Percentiles rank a stretch among this genome's conserved stretches.
These are phyloP conservation scores for Syzygium malaccense DNA, from an alignment of 441 rosid species.

Conservation along the genomic window DNA sequence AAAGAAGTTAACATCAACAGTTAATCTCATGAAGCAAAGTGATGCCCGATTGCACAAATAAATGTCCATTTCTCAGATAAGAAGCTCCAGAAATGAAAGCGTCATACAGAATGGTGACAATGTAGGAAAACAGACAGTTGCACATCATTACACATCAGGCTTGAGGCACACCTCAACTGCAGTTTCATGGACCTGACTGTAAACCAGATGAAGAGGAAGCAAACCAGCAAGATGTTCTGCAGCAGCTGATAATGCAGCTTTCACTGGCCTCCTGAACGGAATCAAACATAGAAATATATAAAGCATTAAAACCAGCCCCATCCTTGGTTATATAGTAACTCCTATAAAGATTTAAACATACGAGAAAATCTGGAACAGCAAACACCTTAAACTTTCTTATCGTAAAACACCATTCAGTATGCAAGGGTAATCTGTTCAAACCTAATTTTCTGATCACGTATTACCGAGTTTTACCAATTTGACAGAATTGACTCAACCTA, in stretches of 20 bases:
- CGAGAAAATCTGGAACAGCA: background rate
- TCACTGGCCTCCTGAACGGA: constrained; percentile 69
- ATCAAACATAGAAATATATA: background rate
- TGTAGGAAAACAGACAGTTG: background rate
- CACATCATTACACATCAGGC: background rate
- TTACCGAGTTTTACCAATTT: background rate
- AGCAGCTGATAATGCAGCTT: constrained; percentile 90
- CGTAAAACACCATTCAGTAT: background rate
- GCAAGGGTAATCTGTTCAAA: background rate
- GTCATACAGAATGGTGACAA: background rate
- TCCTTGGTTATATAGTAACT: background rate
- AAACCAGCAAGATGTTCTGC: constrained; percentile 96
- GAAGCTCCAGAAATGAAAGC: background rate
- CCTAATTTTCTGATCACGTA: background rate
- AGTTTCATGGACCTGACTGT: constrained; percentile 96
- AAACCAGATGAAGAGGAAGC: constrained; percentile 94
- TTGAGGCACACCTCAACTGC: constrained; percentile 73
- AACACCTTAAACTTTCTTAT: background rate
- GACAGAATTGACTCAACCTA: background rate
- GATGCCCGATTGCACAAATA: background rate
- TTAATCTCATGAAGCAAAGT: background rate
- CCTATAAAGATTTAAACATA: background rate
- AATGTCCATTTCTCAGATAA: background rate
- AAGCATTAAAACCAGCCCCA: background rate
- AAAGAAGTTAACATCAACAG: background rate